Evolutionary conservation across 345 rosid genomes (phyloP), one percentile per base, ranked within the genome.

Genomic region (Citrus reticulata): DNA sequence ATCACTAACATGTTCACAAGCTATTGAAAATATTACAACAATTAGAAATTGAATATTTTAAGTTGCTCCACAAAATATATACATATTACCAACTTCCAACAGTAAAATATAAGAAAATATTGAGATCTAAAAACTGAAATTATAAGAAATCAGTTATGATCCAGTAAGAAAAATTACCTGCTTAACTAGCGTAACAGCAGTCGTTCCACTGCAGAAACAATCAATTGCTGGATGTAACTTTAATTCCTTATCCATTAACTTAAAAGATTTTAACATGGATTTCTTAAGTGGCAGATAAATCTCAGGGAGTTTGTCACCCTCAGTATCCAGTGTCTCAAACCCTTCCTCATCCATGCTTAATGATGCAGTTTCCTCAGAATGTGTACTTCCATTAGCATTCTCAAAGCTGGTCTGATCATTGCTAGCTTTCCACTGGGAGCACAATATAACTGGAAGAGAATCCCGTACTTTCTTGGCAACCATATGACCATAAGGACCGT

Each of bases 141-240:
- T 32, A 20, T 14, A 17, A 37, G 65, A 78, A 57, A 42, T 9
- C 7, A 60, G 55, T 32, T 59, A 20, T 32, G 69, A 29, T 30
- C n/a, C 54, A 14, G n/a, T 67, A 61, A 32, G 75, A 68, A 39
- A 32, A 74, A 78, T 30, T 87, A 93, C 99, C 99, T 89, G 95
- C 75, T 93, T 95, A 68, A 95, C 88, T 86, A 93, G 83, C 77
- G 93, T 89, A 68, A 95, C 99, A 22, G 98, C 95, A 73, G 99
- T 95, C 9, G 99, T 78, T 40, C 99, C 99, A 35, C 99, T 95
- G 92, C 99, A 95, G 90, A 93, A 93, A 84, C 99, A 93, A 87
- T 93, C 98, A 30, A 95, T 92, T 34, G 89, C 85, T 30, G 97
- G 96, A 86, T 92, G 93, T 89, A 92, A 83, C 83, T 91, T 92